phyloP scores from a whole-genome alignment of 2,329 filamentous ascomycete genomes.

The Penicillium concentricum region DNA sequence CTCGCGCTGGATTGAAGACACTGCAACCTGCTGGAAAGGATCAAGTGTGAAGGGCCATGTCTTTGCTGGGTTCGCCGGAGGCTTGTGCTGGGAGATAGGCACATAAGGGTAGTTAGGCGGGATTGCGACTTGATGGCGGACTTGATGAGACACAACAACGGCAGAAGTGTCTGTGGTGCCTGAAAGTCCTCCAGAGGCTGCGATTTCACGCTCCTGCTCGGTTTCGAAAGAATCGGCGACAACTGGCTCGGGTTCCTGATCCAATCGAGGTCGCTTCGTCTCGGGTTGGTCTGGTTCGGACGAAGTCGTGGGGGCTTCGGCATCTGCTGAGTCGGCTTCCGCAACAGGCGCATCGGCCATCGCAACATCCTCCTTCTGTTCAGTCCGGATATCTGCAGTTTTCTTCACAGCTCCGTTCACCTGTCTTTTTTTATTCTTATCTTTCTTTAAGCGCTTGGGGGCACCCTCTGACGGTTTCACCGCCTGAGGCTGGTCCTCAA shows the following conservation, averaged over 20 bases:
- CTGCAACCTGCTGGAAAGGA: conserved; percentile 93
- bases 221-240: conserved; percentile 94
- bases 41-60: conserved; percentile 88
- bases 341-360: conserved; percentile 21
- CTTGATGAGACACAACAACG: conserved; percentile 90
- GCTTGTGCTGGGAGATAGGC: conserved; percentile 90
- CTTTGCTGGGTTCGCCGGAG: conserved; percentile 81
- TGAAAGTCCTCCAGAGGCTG: conserved; percentile 69
- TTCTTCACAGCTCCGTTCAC: conserved; percentile 75
- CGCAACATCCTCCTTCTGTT: conserved; percentile 31
- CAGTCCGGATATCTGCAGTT: conserved; percentile 25
- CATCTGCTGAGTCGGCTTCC: conserved; percentile 17
- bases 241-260: conserved; percentile 71
- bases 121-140: conserved; percentile 94
- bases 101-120: conserved; percentile 93
- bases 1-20: conserved; percentile 90
- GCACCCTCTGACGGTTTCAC: conserved; percentile 30
- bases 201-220: conserved; percentile 87
- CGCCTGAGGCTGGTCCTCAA: conserved; percentile 65
- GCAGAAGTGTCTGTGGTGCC: conserved; percentile 60
- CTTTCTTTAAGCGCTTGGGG: conserved; percentile 48
- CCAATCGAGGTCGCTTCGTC: conserved; percentile 50
- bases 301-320: conserved; percentile 18
- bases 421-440: conserved; percentile 80
- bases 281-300: conserved; percentile 42